Evolutionary conservation across 352 stramenopile genomes (phyloP).

Genomic region (Globisporangium rhizosaccharum): DNA sequence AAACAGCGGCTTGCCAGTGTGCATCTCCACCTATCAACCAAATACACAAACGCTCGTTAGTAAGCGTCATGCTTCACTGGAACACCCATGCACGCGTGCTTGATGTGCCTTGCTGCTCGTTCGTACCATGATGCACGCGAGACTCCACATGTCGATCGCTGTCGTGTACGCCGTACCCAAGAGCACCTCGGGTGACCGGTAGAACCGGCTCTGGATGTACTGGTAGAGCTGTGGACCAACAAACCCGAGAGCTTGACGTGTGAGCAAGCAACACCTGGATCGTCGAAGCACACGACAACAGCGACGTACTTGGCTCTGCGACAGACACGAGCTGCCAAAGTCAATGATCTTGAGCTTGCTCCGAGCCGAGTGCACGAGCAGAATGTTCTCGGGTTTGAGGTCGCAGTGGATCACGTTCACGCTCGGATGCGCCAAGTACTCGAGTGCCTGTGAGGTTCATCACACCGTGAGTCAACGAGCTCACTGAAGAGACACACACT

Average conservation of each 20-base stretch:
- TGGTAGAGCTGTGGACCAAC: constrained; percentile 85
- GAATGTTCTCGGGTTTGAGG: constrained; percentile 99
- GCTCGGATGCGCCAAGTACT: constrained; percentile 84
- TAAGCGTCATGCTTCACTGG: too few relatives aligned
- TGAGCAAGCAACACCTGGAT: neutral
- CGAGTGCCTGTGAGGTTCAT: constrained; percentile 34
- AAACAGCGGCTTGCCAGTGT: constrained; percentile 98
- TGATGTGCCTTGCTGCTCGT: too few relatives aligned
- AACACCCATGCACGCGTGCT: too few relatives aligned
- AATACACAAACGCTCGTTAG: too few relatives aligned
- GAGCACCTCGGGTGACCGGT: constrained; percentile 89
- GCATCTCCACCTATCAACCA: constrained; percentile 85
- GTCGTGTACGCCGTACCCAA: constrained; percentile 77
- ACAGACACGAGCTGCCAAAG: constrained; percentile 97
- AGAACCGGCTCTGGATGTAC: constrained; percentile 98
- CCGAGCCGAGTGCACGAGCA: constrained; percentile 91
- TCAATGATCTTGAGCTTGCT: constrained; percentile 99
- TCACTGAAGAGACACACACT: neutral
- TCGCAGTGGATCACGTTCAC: constrained; percentile 99
- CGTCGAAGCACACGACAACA: too few relatives aligned
- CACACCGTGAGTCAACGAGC: neutral
- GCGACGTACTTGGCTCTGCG: constrained; percentile 76
- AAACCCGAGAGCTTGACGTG: neutral
- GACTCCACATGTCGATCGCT: constrained; percentile 89
- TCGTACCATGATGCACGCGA: constrained; percentile 73